phyloP scores from a whole-genome alignment of 2,329 filamentous ascomycete species.

The Colletotrichum tamarilloi region DNA sequence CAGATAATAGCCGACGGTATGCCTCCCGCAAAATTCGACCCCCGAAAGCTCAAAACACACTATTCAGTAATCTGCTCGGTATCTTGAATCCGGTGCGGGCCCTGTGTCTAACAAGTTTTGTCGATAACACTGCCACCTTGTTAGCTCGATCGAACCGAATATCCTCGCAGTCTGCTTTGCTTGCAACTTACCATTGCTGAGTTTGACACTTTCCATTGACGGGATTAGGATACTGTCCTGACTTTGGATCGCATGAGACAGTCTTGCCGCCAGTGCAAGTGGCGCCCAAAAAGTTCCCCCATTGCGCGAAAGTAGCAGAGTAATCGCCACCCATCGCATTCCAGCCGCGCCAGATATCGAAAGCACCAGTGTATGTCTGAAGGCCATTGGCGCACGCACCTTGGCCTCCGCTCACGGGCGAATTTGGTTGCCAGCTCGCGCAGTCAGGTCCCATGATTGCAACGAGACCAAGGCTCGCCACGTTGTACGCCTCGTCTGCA shows the following conservation, averaged over 20 bases:
- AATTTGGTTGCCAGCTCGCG: slow-evolving; percentile 3
- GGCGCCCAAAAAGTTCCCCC: slow-evolving; percentile 14
- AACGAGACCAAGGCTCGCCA: slow-evolving; percentile 17
- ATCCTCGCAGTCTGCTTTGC: no score
- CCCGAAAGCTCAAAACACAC: no score
- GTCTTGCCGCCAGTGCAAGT: slow-evolving; percentile 10
- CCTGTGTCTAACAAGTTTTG: neutral
- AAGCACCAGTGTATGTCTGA: neutral
- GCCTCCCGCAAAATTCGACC: no score
- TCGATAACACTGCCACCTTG: neutral
- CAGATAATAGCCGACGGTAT: no score
- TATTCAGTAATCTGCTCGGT: no score
- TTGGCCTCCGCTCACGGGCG: neutral
- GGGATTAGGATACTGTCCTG: slow-evolving; percentile 5
- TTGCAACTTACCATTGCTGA: neutral
- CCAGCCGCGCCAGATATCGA: slow-evolving; percentile 18
- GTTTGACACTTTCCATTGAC: slow-evolving; percentile 14
- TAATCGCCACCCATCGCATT: slow-evolving; percentile 1
- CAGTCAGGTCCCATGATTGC: slow-evolving; percentile 27
- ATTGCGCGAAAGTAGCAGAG: slow-evolving; percentile 8
- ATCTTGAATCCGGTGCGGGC: no score
- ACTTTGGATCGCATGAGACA: slow-evolving; percentile 11
- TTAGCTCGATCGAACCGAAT: neutral
- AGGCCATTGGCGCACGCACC: neutral
- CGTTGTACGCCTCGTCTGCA: slow-evolving; percentile 13